phyloP scores from a whole-genome alignment of 345 rosid species.

The Gossypium sturtianum region DNA sequence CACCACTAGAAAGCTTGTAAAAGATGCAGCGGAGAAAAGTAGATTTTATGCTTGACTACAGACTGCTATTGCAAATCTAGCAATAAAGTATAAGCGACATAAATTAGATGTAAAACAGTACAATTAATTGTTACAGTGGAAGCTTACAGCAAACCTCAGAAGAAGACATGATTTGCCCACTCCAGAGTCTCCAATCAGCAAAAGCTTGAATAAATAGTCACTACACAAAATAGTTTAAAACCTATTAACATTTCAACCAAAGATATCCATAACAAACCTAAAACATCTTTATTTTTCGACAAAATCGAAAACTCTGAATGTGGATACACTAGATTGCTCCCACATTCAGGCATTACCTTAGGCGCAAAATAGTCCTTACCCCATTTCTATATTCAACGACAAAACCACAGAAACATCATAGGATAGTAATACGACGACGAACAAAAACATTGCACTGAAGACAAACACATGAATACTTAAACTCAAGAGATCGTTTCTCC shows the following conservation, averaged over 20 bases:
- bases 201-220: constrained; percentile 35
- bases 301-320: not conserved
- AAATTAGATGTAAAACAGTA: too few species aligned
- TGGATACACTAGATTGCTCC: too few species aligned
- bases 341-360: not conserved
- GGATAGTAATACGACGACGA: too few species aligned
- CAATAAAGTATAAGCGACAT: too few species aligned
- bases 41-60: not conserved
- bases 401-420: too few species aligned
- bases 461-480: not conserved
- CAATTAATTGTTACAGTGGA: not conserved
- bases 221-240: constrained; percentile 15
- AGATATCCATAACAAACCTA: not conserved
- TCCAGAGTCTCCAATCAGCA: constrained; percentile 38
- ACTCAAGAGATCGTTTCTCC: not conserved
- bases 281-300: not conserved
- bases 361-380: too few species aligned
- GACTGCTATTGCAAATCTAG: too few species aligned
- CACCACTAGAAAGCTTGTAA: not conserved
- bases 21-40: not conserved
- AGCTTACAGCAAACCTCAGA: constrained; percentile 31
- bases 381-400: too few species aligned
- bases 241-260: not conserved
- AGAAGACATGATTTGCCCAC: constrained; percentile 40
- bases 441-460: not conserved